Conservation (phyloP, 2,329 filamentous ascomycete genomes). For the Trichoderma polysporum region DNA sequence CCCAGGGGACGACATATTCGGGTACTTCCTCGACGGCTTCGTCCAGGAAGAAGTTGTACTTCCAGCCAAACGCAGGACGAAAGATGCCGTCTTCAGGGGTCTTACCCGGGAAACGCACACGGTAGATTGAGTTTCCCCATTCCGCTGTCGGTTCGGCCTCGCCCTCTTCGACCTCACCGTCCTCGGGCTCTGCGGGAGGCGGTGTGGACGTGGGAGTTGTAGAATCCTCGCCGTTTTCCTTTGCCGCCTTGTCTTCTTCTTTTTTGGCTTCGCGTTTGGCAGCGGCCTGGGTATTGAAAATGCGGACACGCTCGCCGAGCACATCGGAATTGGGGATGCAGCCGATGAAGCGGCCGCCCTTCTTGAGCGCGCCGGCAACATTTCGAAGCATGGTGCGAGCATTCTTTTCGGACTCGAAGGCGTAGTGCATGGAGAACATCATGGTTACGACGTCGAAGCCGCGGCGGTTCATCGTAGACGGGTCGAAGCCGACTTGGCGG, state of each 20-base stretch:
- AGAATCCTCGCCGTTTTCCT: constrained; percentile 25
- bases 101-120: constrained; percentile 80
- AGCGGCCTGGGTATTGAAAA: constrained; percentile 61
- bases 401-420: constrained; percentile 89
- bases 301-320: constrained; percentile 73
- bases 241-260: constrained; percentile 29
- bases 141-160: constrained; percentile 65
- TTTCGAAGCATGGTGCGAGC: constrained; percentile 91
- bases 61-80: constrained; percentile 94
- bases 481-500: constrained; percentile 82
- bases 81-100: constrained; percentile 87
- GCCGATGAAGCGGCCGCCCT: constrained; percentile 90
- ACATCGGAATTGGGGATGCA: constrained; percentile 97
- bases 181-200: constrained; percentile 35
- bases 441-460: constrained; percentile 96
- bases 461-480: constrained; percentile 67
- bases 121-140: constrained; percentile 94
- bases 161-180: constrained; percentile 58
- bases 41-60: constrained; percentile 93
- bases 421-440: constrained; percentile 99
- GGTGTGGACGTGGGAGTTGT: constrained; percentile 29
- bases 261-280: constrained; percentile 41
- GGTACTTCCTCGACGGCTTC: constrained; percentile 96
- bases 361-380: constrained; percentile 84
- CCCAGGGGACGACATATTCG: constrained; percentile 98